A percentile compares a stretch with the other conserved stretches of the same genome.
phyloP scores from a whole-genome alignment of 2,329 filamentous ascomycete species.

The Aspergillus hiratsukae region DNA sequence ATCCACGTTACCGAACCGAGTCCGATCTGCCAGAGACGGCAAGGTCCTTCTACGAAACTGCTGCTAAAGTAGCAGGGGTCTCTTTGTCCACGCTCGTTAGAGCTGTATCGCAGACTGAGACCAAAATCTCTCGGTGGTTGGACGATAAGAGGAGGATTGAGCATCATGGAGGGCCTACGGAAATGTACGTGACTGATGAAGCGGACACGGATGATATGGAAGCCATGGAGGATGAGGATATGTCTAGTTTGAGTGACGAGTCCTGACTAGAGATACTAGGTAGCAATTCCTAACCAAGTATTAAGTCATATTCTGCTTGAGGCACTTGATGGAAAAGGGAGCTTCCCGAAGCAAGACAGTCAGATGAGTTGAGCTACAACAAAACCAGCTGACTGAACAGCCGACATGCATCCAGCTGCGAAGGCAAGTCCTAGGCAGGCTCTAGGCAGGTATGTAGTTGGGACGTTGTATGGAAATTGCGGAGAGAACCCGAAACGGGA shows the following conservation, averaged over 20 bases:
- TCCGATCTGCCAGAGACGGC: conserved; percentile 45
- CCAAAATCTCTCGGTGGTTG: conserved; percentile 38
- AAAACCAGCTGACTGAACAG: neutral
- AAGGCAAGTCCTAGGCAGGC: conserved; percentile 23
- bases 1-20: conserved; percentile 46
- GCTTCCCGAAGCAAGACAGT: neutral
- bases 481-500: conserved; percentile 12
- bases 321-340: neutral
- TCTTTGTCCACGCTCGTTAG: conserved; percentile 47
- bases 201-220: conserved; percentile 15
- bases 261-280: neutral
- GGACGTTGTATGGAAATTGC: conserved; percentile 6
- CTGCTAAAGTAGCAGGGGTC: conserved; percentile 48
- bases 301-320: neutral
- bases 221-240: conserved; percentile 13
- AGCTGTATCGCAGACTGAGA: conserved; percentile 49
- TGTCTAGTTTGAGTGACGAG: conserved; percentile 8
- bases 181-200: conserved; percentile 13
- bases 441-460: conserved; percentile 26
- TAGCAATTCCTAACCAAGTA: neutral
- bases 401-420: neutral
- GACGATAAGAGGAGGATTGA: conserved; percentile 32
- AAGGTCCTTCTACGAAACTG: conserved; percentile 48
- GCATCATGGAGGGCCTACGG: conserved; percentile 17
- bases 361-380: neutral